These are phyloP conservation scores for Zarea fungicola DNA, from an alignment of 2,329 filamentous ascomycete species.

Conservation along the genomic window DNA sequence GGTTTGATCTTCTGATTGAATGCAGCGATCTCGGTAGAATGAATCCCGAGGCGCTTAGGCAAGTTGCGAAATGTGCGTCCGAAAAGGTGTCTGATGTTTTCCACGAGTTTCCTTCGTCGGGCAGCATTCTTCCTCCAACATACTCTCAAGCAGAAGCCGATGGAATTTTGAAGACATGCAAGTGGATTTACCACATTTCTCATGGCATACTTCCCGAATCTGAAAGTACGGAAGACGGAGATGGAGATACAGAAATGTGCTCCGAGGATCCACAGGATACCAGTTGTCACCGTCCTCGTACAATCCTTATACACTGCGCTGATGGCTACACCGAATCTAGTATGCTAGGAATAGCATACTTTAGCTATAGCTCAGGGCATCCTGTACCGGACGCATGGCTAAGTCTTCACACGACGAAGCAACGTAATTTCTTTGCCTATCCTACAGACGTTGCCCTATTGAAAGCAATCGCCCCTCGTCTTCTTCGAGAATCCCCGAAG, in stretches of 20 bases:
- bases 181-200: conserved; percentile 82
- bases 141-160: conserved; percentile 81
- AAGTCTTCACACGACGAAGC: conserved; percentile 70
- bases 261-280: conserved; percentile 25
- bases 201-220: conserved; percentile 50
- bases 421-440: conserved; percentile 95
- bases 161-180: conserved; percentile 77
- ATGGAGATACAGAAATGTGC: conserved; percentile 20
- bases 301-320: conserved; percentile 84
- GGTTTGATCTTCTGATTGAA: conserved; percentile 83
- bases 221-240: conserved; percentile 27
- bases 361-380: conserved; percentile 81
- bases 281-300: conserved; percentile 40
- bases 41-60: conserved; percentile 60
- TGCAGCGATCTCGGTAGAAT: conserved; percentile 80
- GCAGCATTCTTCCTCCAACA: conserved; percentile 80
- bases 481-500: conserved; percentile 66
- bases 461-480: conserved; percentile 67
- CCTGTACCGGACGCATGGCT: conserved; percentile 85
- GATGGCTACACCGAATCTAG: conserved; percentile 97
- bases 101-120: conserved; percentile 84
- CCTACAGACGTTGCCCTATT: conserved; percentile 81
- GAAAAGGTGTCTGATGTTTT: conserved; percentile 31
- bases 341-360: conserved; percentile 83
- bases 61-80: conserved; percentile 53